Percentiles rank a stretch among this genome's conserved stretches.
Evolutionary conservation across 139 green algal genomes (phyloP).

Genomic region (Zygnema circumcarinatum): DNA sequence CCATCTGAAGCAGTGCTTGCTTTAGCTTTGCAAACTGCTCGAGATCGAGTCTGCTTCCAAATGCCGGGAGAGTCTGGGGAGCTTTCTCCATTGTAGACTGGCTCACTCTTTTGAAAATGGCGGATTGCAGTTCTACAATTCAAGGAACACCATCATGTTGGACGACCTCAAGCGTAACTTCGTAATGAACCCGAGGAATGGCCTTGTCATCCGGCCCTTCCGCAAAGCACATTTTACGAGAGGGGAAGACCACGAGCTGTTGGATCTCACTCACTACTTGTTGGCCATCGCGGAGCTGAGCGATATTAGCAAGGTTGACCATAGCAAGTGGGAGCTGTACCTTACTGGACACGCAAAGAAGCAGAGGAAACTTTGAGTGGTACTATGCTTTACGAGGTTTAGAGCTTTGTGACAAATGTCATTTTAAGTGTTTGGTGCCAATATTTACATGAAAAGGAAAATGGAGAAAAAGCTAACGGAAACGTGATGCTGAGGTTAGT

Average conservation of each 20-base stretch:
- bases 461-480: no score
- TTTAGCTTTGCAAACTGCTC: constrained; percentile 24
- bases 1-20: constrained; percentile 67
- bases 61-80: no score
- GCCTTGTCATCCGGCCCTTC: constrained; percentile 90
- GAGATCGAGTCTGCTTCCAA: no score
- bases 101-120: no score
- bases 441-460: no score
- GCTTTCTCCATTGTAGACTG: no score
- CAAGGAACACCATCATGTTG: constrained; percentile 94
- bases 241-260: constrained; percentile 83
- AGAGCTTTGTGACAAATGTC: no score
- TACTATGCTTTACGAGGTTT: no score
- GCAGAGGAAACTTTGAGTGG: background rate
- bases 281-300: constrained; percentile 74
- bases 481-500: no score
- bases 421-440: no score
- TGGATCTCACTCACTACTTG: constrained; percentile 83
- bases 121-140: constrained; percentile 51
- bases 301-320: constrained; percentile 73
- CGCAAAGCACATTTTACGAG: constrained; percentile 78
- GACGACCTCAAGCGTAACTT: constrained; percentile 95
- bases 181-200: constrained; percentile 91
- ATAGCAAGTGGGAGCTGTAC: constrained; percentile 76
- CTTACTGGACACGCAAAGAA: constrained; percentile 20